Evolutionary conservation across 805 yeast genomes (phyloP).

Genomic region (Vanderwaltozyma polyspora): DNA sequence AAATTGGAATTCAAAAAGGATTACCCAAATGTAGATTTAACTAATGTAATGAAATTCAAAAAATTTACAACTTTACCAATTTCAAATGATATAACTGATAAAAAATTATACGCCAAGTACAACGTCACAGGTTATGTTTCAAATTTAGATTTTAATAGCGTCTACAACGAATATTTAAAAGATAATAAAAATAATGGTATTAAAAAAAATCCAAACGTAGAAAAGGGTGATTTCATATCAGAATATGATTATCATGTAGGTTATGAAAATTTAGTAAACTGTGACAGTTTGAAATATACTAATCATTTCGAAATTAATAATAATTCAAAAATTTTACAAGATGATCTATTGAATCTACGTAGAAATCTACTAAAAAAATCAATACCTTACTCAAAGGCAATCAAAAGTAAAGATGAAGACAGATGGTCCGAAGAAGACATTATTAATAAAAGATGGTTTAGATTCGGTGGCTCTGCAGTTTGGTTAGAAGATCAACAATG

Average conservation of each 20-base stretch:
- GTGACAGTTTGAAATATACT: conserved; percentile 8
- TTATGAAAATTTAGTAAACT: conserved; percentile 3
- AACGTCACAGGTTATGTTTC: conserved; percentile 3
- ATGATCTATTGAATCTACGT: conserved; percentile 4
- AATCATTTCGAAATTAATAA: conserved; percentile 5
- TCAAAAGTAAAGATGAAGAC: conserved; percentile 1
- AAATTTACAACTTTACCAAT: conserved; percentile 3
- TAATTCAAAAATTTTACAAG: not conserved
- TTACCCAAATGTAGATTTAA: conserved; percentile 4
- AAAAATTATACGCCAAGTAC: conserved; percentile 1
- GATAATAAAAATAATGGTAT: no score
- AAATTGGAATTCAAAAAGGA: conserved; percentile 1
- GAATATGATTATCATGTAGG: not conserved
- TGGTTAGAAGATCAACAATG: conserved; percentile 32
- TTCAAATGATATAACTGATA: not conserved
- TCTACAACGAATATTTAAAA: no score
- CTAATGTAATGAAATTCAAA: conserved; percentile 2
- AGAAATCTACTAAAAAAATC: conserved; percentile 1
- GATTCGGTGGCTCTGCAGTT: conserved; percentile 5
- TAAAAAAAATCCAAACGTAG: not conserved
- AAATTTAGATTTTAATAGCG: not conserved
- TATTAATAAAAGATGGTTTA: conserved; percentile 26
- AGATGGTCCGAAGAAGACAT: conserved; percentile 3
- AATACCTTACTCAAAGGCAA: not conserved
- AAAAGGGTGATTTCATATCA: not conserved